phyloP scores from a whole-genome alignment of 306 rosid genomes.

The Delonix regia region DNA sequence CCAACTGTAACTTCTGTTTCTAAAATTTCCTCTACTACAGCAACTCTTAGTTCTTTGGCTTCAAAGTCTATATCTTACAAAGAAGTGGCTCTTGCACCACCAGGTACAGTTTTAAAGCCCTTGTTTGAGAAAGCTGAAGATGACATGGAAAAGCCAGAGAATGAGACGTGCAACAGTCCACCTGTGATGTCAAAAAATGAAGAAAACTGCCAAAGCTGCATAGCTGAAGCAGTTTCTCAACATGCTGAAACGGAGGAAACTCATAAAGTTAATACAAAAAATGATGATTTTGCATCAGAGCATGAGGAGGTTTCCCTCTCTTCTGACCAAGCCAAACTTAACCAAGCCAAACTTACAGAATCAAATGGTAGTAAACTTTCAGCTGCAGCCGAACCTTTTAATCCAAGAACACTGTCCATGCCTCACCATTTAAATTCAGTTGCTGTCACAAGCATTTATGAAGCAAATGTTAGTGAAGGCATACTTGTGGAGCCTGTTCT shows the following conservation, averaged over 20 bases:
- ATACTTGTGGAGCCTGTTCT: constrained; percentile 63
- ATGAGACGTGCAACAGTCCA: constrained; percentile 32
- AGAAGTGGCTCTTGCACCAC: constrained; percentile 91
- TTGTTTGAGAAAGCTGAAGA: constrained; percentile 52
- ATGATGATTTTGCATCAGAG: constrained; percentile 49
- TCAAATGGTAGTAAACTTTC: constrained; percentile 83
- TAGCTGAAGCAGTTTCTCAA: constrained; percentile 39
- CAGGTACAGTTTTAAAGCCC: constrained; percentile 78
- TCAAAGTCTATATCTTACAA: constrained; percentile 87
- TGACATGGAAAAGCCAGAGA: constrained; percentile 48
- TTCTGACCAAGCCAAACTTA: constrained; percentile 47
- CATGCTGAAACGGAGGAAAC: constrained; percentile 42
- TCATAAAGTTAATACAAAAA: constrained; percentile 37
- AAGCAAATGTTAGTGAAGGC: constrained; percentile 63
- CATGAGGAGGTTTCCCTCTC: constrained; percentile 47
- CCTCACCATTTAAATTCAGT: constrained; percentile 52
- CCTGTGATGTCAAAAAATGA: constrained; percentile 45
- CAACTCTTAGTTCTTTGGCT: constrained; percentile 49
- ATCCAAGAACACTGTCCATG: constrained; percentile 57
- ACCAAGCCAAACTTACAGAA: constrained; percentile 54
- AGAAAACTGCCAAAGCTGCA: constrained; percentile 42
- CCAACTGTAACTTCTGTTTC: constrained; percentile 48
- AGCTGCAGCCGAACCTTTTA: constrained; percentile 89
- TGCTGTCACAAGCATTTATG: constrained; percentile 60
- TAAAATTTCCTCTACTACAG: constrained; percentile 40